Base-by-base conservation (phyloP, 108 stramenopile species). In the Thalassiosira profunda region DNA sequence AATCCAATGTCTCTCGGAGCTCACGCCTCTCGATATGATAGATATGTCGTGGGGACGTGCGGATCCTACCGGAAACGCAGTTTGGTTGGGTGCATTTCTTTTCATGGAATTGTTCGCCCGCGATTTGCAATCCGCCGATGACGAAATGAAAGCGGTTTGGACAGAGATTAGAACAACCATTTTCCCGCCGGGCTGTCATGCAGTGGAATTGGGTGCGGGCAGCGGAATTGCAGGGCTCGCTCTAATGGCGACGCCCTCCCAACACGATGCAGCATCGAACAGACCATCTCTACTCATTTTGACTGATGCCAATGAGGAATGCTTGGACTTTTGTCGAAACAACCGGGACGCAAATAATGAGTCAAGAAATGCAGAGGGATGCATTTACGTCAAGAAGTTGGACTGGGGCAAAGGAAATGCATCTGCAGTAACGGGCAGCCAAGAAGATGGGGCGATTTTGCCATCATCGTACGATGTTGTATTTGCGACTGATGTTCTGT, bases 11-110 rank as follows among this genome's bases (percentile, higher is more conserved):
- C n/a, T n/a, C n/a, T n/a, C n/a, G n/a, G n/a, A n/a, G n/a, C 64
- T 91, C 5, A 72, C 86, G 3, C 90, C 90, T 10, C 21, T 86
- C 12, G 90, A 91, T 44, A 91, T 91, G 90, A 80, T 87, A 63
- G 67, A 86, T 63, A 54, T 91, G 29, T 80, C 61, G 18, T 24
- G 33, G 21, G 90, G 90, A 1, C 35, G 26, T 5, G 47, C 62
- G 9, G 90, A 91, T 57, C 80, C 86, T 2, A 91, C 90, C 1
- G 90, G 90, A 36, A 69, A 79, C 48, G 36, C 81, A 18, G 67
- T 87, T n/a, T 91, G 90, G 90, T 80, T 70, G 63, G 90, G 89
- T 15, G 86, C 90, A 11, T 40, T 67, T 20, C 52, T 86, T 0
- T 86, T 86, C 20, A 29, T 86, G 24, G 62, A 70, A 42, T 30